Evolutionary conservation across 257 asterid genomes (phyloP).

Genomic region (Nicotiana sylvestris): DNA sequence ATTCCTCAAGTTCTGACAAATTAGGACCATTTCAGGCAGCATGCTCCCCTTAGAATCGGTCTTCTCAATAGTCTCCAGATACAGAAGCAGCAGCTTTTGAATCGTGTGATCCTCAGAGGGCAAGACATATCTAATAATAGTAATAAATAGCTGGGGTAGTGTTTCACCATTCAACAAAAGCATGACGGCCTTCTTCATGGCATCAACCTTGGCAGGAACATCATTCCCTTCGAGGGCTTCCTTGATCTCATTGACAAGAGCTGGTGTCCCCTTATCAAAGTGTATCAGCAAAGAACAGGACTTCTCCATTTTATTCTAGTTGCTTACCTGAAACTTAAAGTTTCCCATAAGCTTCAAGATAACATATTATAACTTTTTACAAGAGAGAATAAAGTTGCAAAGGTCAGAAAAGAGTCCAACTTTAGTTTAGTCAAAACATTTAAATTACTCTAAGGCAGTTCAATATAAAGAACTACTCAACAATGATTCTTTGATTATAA

Average conservation of each 20-base stretch:
- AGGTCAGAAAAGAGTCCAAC: not conserved
- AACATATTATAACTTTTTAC: not conserved
- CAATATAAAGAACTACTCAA: not conserved
- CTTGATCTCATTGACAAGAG: conserved; percentile 88
- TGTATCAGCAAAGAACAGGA: conserved; percentile 75
- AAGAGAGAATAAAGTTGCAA: not conserved
- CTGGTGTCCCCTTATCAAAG: conserved; percentile 87
- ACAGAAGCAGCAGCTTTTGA: conserved; percentile 68
- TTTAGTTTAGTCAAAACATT: not conserved
- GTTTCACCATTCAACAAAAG: conserved; percentile 90
- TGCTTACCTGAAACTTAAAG: conserved; percentile 17
- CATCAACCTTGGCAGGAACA: conserved; percentile 72
- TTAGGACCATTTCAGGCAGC: conserved; percentile 87
- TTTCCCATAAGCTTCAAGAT: not conserved
- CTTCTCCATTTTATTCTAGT: conserved; percentile 64
- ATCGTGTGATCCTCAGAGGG: conserved; percentile 90
- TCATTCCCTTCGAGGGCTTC: conserved; percentile 89
- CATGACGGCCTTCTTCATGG: conserved; percentile 85
- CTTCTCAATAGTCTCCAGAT: conserved; percentile 82
- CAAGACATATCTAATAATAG: conserved; percentile 76
- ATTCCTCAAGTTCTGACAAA: conserved; percentile 83
- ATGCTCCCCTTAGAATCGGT: conserved; percentile 79
- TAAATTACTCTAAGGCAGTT: not conserved
- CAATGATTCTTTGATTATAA: not conserved
- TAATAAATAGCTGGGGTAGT: conserved; percentile 79